phyloP scores from a whole-genome alignment of 208 protist genomes.

The Porcisia hertigi region DNA sequence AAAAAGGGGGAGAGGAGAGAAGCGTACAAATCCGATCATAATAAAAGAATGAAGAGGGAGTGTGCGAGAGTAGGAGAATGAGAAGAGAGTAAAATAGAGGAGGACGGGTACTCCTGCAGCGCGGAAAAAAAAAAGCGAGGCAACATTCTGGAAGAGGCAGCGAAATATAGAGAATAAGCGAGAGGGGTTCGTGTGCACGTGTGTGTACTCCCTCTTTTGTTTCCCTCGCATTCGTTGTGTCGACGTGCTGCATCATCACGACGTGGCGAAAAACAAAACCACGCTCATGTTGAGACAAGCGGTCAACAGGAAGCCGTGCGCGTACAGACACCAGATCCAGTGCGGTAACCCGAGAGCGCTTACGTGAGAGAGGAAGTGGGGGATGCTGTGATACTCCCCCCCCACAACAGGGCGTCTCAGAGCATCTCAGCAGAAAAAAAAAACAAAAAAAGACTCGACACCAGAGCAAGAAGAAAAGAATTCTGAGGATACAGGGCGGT shows the following conservation, averaged over 20 bases:
- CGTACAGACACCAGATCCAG: not conserved
- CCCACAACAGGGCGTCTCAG: not conserved
- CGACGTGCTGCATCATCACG: not conserved
- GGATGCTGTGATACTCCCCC: not conserved
- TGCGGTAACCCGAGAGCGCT: not conserved
- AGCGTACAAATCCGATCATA: too few relatives aligned
- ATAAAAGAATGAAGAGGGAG: too few relatives aligned
- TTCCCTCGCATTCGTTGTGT: not conserved
- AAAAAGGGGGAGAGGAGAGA: not conserved
- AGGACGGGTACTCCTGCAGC: not conserved
- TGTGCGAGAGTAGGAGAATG: too few relatives aligned
- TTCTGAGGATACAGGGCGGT: not conserved
- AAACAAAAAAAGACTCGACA: not conserved
- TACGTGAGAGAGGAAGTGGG: not conserved
- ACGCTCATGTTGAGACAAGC: not conserved
- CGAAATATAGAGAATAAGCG: too few relatives aligned
- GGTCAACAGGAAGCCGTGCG: not conserved
- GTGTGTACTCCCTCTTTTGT: not conserved
- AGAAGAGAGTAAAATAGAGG: too few relatives aligned
- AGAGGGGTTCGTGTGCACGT: not conserved
- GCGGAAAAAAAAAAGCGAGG: not conserved
- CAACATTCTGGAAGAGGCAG: not conserved
- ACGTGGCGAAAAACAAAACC: not conserved
- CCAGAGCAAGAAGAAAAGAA: constrained; percentile 8
- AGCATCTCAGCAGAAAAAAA: constrained; percentile 1